Evolutionary conservation across 306 rosid species (phyloP).

Genomic region (Carpinus fangiana): DNA sequence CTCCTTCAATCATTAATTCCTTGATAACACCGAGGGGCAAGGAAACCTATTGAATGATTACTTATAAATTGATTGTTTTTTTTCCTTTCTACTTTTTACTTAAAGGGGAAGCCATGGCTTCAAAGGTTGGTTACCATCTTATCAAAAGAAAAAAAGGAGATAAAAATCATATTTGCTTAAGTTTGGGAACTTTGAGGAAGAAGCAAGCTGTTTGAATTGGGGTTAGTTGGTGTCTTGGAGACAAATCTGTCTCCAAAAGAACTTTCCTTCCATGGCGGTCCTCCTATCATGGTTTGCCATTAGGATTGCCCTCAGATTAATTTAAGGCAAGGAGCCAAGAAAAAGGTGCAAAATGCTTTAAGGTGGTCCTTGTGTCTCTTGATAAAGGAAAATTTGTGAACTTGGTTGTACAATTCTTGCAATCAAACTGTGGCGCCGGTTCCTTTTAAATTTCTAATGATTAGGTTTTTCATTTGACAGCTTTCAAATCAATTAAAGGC

Average conservation of each 20-base stretch:
- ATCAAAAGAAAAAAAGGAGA: background rate
- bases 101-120: slow-evolving; percentile 15
- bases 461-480: background rate
- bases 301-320: background rate
- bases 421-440: slow-evolving; percentile 24
- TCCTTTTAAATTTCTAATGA: slow-evolving; percentile 18
- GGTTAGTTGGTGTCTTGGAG: slow-evolving; percentile 3
- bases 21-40: background rate
- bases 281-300: background rate
- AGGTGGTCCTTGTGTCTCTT: slow-evolving; percentile 9
- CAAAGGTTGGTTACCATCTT: slow-evolving; percentile 1
- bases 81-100: background rate
- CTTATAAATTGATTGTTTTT: background rate
- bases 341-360: background rate
- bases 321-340: background rate
- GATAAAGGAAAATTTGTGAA: slow-evolving; percentile 9
- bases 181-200: slow-evolving; percentile 25
- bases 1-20: slow-evolving; percentile 21
- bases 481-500: background rate
- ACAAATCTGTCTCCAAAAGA: slow-evolving; percentile 1
- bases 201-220: slow-evolving; percentile 33
- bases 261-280: background rate
- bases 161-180: slow-evolving; percentile 20
- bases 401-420: background rate
- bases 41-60: background rate